Evolutionary conservation across 306 rosid species (phyloP).

Genomic region (Astragalus glycyphyllos): DNA sequence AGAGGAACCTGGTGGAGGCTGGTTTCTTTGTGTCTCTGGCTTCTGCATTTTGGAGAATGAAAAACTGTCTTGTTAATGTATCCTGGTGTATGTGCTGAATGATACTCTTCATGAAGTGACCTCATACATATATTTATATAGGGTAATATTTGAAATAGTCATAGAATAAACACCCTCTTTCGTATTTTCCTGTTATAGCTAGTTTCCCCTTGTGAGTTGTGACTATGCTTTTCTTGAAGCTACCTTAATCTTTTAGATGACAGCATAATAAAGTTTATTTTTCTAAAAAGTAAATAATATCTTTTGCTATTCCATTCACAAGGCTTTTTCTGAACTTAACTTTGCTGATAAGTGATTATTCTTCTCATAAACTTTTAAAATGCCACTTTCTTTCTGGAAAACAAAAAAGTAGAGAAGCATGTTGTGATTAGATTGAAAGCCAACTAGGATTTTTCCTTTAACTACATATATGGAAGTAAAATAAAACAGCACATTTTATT

Average conservation of each 20-base stretch:
- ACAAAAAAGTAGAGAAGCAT: constrained; percentile 26
- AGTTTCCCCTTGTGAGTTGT: not conserved
- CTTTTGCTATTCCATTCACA: constrained; percentile 38
- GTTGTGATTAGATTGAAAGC: constrained; percentile 17
- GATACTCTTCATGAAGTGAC: not conserved
- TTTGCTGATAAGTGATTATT: constrained; percentile 20
- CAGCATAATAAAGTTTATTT: not conserved
- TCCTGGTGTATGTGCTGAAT: constrained; percentile 7
- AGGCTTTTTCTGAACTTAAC: constrained; percentile 25
- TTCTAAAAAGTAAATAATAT: not conserved
- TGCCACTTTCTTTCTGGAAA: constrained; percentile 15
- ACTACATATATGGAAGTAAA: constrained; percentile 5
- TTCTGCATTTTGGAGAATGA: constrained; percentile 57
- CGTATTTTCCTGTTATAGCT: not conserved
- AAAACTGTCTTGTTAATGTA: constrained; percentile 12
- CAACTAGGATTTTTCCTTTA: not conserved
- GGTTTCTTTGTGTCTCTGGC: constrained; percentile 50
- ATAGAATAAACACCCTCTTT: not conserved
- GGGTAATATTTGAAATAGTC: not conserved
- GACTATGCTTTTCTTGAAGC: constrained; percentile 21
- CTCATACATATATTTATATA: not conserved
- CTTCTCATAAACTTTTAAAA: constrained; percentile 16
- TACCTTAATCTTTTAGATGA: constrained; percentile 18
- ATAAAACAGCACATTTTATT: constrained; percentile 21
- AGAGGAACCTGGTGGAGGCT: constrained; percentile 65